Percentiles rank a stretch among this genome's conserved stretches.
Evolutionary conservation across 108 stramenopile species (phyloP).

Genomic region (Skeletonema costatum): DNA sequence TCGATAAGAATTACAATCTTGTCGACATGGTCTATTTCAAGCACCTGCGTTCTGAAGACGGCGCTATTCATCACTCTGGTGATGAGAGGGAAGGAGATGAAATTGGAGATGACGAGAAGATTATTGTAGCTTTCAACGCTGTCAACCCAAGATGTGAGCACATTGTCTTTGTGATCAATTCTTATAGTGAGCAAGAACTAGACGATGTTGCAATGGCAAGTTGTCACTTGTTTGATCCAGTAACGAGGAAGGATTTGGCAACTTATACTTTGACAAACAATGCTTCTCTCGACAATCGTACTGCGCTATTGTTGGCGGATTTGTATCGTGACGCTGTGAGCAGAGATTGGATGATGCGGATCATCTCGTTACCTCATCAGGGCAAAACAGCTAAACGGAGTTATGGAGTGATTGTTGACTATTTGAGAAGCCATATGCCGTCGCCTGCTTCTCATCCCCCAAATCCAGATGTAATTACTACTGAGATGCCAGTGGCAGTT

Average conservation of each 20-base stretch:
- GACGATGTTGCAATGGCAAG: constrained; percentile 51
- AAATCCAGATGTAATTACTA: constrained; percentile 12
- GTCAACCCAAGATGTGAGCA: constrained; percentile 34
- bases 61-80: constrained; percentile 48
- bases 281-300: constrained; percentile 36
- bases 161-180: constrained; percentile 54
- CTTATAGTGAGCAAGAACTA: constrained; percentile 52
- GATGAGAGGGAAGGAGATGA: constrained; percentile 52
- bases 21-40: constrained; percentile 47
- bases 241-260: constrained; percentile 37
- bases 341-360: constrained; percentile 42
- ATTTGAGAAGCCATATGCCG: constrained; percentile 9
- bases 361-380: constrained; percentile 40
- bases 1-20: constrained; percentile 35
- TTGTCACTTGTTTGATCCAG: constrained; percentile 52
- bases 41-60: constrained; percentile 27
- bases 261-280: constrained; percentile 44
- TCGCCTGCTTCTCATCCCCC: constrained; percentile 4
- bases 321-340: constrained; percentile 33
- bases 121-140: constrained; percentile 32
- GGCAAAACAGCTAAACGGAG: constrained; percentile 30
- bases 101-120: constrained; percentile 52
- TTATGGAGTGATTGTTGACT: constrained; percentile 1
- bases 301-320: constrained; percentile 46
- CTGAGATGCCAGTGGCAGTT: constrained; percentile 27